Evolutionary conservation across 2,329 filamentous ascomycete genomes (phyloP), one percentile per base, ranked within the genome.

Genomic region (Colletotrichum agaves): DNA sequence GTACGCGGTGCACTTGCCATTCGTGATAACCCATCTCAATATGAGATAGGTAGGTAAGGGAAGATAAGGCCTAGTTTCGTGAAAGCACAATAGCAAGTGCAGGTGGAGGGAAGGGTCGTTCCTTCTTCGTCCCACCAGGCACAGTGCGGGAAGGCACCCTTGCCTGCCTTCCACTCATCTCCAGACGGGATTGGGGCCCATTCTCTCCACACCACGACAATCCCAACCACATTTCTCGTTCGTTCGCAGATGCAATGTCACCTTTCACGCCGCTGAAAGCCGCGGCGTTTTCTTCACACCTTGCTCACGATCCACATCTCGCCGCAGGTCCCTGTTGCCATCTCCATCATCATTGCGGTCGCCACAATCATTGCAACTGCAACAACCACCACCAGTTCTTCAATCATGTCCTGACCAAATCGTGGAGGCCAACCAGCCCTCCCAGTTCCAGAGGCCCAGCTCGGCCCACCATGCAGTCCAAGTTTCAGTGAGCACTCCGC

Each of bases 351-450:
- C 44, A 44, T 64, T 49, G 49, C 47, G 33, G 35, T 52, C 35
- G 35, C 58, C 58, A 62, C 61, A 53, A 39, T 46, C 41, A 37
- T 60, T 56, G 53, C 61, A 47, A 64, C 53, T 43, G 61, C 55
- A 47, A 64, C 61, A 53, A 64, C 39, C 61, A 49, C 61, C 61
- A 67, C 64, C 64, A 67, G 64, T 67, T 67, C 64, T 67, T 67
- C 64, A 67, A 49, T 37, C 47, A 37, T 37, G 27, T 31, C 44
- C 44, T 23, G 35, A 37, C 13, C 35, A 47, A 12, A 19, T 13
- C 44, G 19, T 47, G 44, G 44, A 47, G 44, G 19, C 41, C 57
- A 53, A 39, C 41, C 50, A 53, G 62, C 33, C 57, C 47, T 44
- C 47, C 46, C 12, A 11, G 47, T 44, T 39, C 46, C 12, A 11